Conservation (phyloP, 768 basidiomycete genomes). For the Termitomyces sp. region DNA sequence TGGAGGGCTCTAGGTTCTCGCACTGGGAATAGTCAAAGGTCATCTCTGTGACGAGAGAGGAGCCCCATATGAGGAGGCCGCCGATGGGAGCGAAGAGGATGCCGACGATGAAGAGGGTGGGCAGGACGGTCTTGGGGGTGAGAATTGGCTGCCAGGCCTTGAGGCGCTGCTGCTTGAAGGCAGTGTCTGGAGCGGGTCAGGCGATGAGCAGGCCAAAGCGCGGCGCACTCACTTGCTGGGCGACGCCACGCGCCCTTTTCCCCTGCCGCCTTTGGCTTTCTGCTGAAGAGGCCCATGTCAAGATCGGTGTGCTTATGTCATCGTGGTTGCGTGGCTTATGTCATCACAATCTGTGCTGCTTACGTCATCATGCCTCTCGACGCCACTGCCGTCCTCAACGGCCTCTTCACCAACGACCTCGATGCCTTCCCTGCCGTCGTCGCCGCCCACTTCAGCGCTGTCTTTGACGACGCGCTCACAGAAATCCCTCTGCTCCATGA, state of each 20-base stretch:
- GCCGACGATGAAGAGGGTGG: constrained; percentile 93
- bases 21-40: constrained; percentile 95
- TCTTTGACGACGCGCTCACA: constrained; percentile 42
- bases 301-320: constrained; percentile 27
- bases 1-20: constrained; percentile 55
- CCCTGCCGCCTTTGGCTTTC: constrained; percentile 29
- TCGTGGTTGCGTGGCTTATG: constrained; percentile 38
- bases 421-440: constrained; percentile 42
- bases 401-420: constrained; percentile 37
- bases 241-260: constrained; percentile 84
- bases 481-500: constrained; percentile 59
- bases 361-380: constrained; percentile 15
- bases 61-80: constrained; percentile 90
- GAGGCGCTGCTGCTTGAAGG: constrained; percentile 98
- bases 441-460: constrained; percentile 39
- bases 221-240: constrained; percentile 67
- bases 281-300: constrained; percentile 52
- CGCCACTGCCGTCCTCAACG: constrained; percentile 46
- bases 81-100: constrained; percentile 96
- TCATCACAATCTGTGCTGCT: too few species aligned
- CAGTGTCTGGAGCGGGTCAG: constrained; percentile 65
- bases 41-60: constrained; percentile 80
- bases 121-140: constrained; percentile 95
- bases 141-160: constrained; percentile 99
- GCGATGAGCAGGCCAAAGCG: constrained; percentile 18